A percentile compares a stretch with the other conserved stretches of the same genome.
Conservation (phyloP, 306 rosid species). For the Trichosanthes cucumerina region DNA sequence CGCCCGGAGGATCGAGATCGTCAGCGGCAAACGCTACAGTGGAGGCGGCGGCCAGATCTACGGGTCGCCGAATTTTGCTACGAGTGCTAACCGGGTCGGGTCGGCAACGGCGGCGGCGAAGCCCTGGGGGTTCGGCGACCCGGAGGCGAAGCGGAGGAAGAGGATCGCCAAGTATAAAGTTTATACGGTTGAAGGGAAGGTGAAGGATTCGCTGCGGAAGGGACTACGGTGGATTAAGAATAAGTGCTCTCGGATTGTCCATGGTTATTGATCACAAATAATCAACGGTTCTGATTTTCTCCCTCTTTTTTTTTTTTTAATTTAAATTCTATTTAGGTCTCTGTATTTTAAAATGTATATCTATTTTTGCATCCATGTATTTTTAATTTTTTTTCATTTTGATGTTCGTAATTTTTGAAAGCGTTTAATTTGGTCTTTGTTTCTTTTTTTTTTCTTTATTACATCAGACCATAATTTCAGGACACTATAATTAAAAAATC, state of each 20-base stretch:
- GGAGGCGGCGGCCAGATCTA: background rate
- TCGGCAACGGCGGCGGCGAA: conserved; percentile 9
- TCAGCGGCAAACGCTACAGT: conserved; percentile 57
- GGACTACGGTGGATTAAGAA: conserved; percentile 67
- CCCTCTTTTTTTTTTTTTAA: background rate
- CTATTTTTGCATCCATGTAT: too few relatives aligned
- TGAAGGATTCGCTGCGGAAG: conserved; percentile 44
- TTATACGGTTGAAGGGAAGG: conserved; percentile 55
- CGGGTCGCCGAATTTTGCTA: conserved; percentile 13
- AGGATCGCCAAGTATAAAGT: conserved; percentile 60
- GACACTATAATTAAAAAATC: too few relatives aligned
- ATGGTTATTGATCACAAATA: conserved; percentile 20
- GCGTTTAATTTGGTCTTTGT: too few relatives aligned
- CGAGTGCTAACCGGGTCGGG: conserved; percentile 20
- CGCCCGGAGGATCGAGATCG: conserved; percentile 29
- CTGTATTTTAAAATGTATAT: background rate
- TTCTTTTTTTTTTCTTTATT: too few relatives aligned
- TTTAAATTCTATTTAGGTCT: background rate
- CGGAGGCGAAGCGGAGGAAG: conserved; percentile 55
- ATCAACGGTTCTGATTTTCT: background rate
- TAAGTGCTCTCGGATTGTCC: conserved; percentile 50
- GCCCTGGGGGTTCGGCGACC: conserved; percentile 36
- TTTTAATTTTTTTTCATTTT: too few relatives aligned
- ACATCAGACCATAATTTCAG: too few relatives aligned
- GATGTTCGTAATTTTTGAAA: too few relatives aligned